These are phyloP conservation scores for Hypoxylon sp. DNA, from an alignment of 2,329 filamentous ascomycete genomes.

Conservation along the genomic window DNA sequence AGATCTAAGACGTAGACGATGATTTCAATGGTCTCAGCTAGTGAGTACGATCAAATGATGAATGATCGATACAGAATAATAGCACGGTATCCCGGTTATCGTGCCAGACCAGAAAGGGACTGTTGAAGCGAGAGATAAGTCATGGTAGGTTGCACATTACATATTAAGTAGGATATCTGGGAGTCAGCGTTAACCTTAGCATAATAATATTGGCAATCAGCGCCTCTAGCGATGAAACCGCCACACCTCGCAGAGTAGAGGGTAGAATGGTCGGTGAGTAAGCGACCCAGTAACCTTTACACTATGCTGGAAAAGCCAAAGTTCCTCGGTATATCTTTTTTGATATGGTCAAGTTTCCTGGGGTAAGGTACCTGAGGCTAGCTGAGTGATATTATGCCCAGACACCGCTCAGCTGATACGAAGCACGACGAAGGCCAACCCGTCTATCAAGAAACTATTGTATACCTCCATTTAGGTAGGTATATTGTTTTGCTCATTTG, in stretches of 20 bases:
- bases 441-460: slow-evolving; percentile 16
- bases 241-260: slow-evolving; percentile 9
- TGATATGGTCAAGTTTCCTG: slow-evolving; percentile 12
- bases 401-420: slow-evolving; percentile 44
- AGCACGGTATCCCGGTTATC: slow-evolving; percentile 17
- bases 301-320: slow-evolving; percentile 12
- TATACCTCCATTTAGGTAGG: too few species aligned
- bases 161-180: slow-evolving; percentile 21
- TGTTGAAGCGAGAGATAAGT: slow-evolving; percentile 39
- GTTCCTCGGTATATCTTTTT: not conserved
- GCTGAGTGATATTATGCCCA: slow-evolving; percentile 35
- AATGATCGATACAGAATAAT: slow-evolving; percentile 29
- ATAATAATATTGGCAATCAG: slow-evolving; percentile 26
- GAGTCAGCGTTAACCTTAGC: slow-evolving; percentile 15
- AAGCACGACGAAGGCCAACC: slow-evolving; percentile 13
- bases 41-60: slow-evolving; percentile 31
- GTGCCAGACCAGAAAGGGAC: slow-evolving; percentile 39
- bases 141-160: slow-evolving; percentile 27
- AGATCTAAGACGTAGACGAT: slow-evolving; percentile 38
- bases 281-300: slow-evolving; percentile 27
- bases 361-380: slow-evolving; percentile 20
- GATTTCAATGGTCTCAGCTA: slow-evolving; percentile 33
- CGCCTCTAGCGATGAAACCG: slow-evolving; percentile 29
- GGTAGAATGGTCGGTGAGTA: slow-evolving; percentile 35
- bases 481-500: slow-evolving; percentile 10